Conservation (phyloP, 2,329 filamentous ascomycete species). For the Fusarium brevicatenulatum region DNA sequence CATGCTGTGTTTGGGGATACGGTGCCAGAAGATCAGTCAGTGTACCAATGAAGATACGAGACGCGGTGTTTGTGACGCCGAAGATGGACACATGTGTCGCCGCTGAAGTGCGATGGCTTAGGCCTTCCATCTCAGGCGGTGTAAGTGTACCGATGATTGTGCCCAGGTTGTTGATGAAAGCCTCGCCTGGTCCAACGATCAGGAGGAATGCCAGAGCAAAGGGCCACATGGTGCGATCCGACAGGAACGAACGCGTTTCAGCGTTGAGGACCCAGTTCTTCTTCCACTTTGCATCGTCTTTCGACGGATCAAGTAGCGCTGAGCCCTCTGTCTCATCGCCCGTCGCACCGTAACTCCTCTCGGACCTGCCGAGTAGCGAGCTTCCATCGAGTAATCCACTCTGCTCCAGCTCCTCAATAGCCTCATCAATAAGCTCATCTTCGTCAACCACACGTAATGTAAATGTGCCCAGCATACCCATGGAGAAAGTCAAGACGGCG, state of each 20-base stretch:
- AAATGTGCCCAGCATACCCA: slow-evolving; percentile 79
- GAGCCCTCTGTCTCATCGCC: slow-evolving; percentile 60
- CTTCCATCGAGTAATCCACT: slow-evolving; percentile 84
- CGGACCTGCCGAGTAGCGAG: slow-evolving; percentile 71
- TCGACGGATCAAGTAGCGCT: slow-evolving; percentile 52
- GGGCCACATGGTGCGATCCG: slow-evolving; percentile 95
- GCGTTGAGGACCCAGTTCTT: slow-evolving; percentile 93
- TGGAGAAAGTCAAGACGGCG: slow-evolving; percentile 72
- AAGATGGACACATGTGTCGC: slow-evolving; percentile 94
- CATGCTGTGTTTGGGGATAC: slow-evolving; percentile 68
- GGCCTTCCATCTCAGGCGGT: slow-evolving; percentile 60
- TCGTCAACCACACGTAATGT: slow-evolving; percentile 83
- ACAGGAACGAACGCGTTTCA: slow-evolving; percentile 85
- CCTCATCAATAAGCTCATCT: slow-evolving; percentile 87
- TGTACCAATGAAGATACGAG: slow-evolving; percentile 88
- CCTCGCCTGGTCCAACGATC: slow-evolving; percentile 93
- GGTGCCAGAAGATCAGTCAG: slow-evolving; percentile 88
- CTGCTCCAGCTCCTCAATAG: slow-evolving; percentile 88
- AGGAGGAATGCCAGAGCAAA: slow-evolving; percentile 92
- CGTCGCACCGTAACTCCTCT: slow-evolving; percentile 71
- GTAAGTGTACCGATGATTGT: slow-evolving; percentile 91
- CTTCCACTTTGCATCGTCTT: slow-evolving; percentile 69
- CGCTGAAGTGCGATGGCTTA: slow-evolving; percentile 65
- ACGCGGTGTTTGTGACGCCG: slow-evolving; percentile 88
- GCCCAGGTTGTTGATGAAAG: slow-evolving; percentile 97